These are phyloP conservation scores for Entelexis paramagnoliae DNA, from an alignment of 1,139 yeast species.

Conservation along the genomic window DNA sequence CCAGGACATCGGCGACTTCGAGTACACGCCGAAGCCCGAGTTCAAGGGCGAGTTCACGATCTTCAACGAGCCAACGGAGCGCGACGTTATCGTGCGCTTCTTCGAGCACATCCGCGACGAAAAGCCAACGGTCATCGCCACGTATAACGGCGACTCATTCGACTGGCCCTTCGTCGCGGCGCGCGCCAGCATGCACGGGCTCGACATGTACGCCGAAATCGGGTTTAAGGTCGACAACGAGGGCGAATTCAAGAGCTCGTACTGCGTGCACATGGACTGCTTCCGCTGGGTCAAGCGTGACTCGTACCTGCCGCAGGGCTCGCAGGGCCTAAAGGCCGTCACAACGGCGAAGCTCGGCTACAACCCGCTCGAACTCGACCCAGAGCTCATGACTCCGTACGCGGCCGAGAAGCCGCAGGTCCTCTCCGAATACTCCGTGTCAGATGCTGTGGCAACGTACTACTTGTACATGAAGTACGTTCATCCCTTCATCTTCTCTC, in stretches of 20 bases:
- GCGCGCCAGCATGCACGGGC: constrained; percentile 69
- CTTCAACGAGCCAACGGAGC: constrained; percentile 82
- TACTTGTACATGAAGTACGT: constrained; percentile 93
- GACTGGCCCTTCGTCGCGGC: constrained; percentile 99
- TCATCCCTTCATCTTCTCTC: constrained; percentile 92
- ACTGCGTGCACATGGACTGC: constrained; percentile 97
- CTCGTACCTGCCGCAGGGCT: constrained; percentile 93
- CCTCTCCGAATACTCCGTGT: constrained; percentile 91
- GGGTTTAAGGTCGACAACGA: constrained; percentile 75
- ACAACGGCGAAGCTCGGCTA: constrained; percentile 93
- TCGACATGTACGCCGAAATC: constrained; percentile 85
- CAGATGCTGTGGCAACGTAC: constrained; percentile 98
- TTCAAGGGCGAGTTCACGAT: constrained; percentile 84
- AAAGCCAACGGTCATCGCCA: constrained; percentile 88
- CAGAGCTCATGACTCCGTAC: constrained; percentile 95
- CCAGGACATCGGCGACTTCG: constrained; percentile 94
- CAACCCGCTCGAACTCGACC: constrained; percentile 92
- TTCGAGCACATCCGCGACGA: constrained; percentile 85
- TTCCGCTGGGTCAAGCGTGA: constrained; percentile 98
- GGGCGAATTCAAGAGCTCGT: constrained; percentile 84
- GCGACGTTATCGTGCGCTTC: constrained; percentile 59
- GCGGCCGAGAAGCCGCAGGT: constrained; percentile 90
- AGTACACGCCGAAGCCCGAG: constrained; percentile 95
- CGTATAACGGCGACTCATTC: constrained; percentile 96
- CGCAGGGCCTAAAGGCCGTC: constrained; percentile 96